Conservation (phyloP, 257 asterid species). For the Nyctanthes arbortristis region DNA sequence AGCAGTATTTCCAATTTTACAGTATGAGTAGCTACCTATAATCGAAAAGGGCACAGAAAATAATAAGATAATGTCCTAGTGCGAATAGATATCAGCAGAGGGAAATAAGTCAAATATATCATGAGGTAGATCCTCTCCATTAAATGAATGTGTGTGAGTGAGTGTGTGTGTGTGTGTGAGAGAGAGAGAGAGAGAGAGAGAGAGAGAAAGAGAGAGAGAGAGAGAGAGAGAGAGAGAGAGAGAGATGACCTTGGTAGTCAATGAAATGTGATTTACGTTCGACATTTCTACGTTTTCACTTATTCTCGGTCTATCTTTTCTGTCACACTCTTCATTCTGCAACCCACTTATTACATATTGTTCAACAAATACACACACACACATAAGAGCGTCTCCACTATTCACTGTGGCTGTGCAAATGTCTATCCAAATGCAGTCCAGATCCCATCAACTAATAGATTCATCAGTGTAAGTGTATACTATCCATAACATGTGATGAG, state of each 20-base stretch:
- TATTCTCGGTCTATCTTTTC: neutral
- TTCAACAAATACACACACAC: too few relatives aligned
- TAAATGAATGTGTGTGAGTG: too few relatives aligned
- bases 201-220: too few relatives aligned
- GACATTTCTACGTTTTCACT: neutral
- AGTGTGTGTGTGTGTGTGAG: too few relatives aligned
- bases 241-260: conserved; percentile 6
- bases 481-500: conserved; percentile 3
- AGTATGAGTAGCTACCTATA: neutral
- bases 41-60: conserved; percentile 2
- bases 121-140: neutral
- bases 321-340: too few relatives aligned
- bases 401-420: too few relatives aligned
- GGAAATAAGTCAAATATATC: neutral
- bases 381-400: too few relatives aligned
- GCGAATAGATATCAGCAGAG: neutral
- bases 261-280: neutral
- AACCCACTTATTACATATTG: too few relatives aligned
- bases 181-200: too few relatives aligned
- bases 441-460: too few relatives aligned
- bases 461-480: too few relatives aligned
- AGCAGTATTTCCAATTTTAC: neutral
- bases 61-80: neutral
- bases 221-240: neutral
- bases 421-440: too few relatives aligned